Evolutionary conservation across 331 rosid species (phyloP), one percentile per base, ranked within the genome.

Genomic region (Malus hybrid): DNA sequence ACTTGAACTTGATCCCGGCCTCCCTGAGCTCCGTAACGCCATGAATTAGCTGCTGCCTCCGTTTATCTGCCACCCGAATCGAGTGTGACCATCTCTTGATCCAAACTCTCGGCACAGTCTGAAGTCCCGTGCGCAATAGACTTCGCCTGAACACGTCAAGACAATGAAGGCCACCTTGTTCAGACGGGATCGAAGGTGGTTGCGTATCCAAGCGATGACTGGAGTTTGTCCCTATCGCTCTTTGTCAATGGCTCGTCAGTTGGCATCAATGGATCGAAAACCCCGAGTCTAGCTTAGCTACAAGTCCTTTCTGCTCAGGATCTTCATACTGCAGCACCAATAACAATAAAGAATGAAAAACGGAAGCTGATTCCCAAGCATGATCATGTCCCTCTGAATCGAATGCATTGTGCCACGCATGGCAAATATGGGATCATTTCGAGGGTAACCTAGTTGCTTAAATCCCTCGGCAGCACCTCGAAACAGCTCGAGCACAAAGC

Each of bases 401-500:
- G 97, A 86, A 78, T 92, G 97, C 96, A 90, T 90, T 0, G 96
- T 81, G 22, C 99, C 97, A 61, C 97, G 90, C 90, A 90, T 88
- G 16, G 96, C 99, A 4, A 94, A 94, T 72, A 92, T 79, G 42
- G 99, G 99, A 70, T 94, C 99, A 9, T 90, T 88, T 73, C 90
- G 77, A 1, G 96, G 83, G 73, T 90, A 92, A 3, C 96, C 92
- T 0, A 94, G 87, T 59, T 76, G 76, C 76, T 68, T 69, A 79
- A 94, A 94, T 68, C 97, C 97, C 5, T 82, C 90, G 14, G 86
- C 87, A 12, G 88, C 92, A 16, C 97, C 97, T 10, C 87, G 75
- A 69, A 94, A 89, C 15, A 92, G 86, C 81, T 94, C 93, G 10
- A 92, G 85, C 62, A 87, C 81, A 71, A 94, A 92, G 80, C 97